Evolutionary conservation across 1,284 basidiomycete species (phyloP).

Genomic region (Apiotrichum veenhuisii): DNA sequence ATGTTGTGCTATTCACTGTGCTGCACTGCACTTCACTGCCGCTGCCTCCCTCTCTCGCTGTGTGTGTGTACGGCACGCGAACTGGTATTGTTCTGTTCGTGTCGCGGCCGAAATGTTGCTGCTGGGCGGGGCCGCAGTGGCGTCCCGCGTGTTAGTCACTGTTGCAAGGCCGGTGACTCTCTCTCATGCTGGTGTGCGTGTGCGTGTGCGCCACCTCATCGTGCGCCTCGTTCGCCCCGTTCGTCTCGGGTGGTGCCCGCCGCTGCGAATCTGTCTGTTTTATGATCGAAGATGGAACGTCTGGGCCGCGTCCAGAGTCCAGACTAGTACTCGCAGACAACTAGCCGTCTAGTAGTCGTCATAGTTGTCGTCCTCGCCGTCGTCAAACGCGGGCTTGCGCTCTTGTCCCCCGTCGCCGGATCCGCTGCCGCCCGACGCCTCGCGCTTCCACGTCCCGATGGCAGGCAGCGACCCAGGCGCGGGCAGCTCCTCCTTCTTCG

Average conservation of each 20-base stretch:
- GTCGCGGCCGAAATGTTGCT: neutral
- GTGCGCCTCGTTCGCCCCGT: no score
- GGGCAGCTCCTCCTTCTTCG: constrained; percentile 21
- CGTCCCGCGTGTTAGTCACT: neutral
- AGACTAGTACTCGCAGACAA: no score
- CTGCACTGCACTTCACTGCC: neutral
- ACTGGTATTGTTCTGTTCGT: neutral
- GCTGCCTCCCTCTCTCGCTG: neutral
- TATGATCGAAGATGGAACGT: no score
- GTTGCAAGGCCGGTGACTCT: no score
- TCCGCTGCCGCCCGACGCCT: constrained; percentile 52
- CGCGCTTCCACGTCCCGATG: constrained; percentile 54
- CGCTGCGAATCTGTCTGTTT: no score
- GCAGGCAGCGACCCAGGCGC: constrained; percentile 23
- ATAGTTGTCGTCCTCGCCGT: constrained; percentile 45
- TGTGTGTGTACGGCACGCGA: neutral
- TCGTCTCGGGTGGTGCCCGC: no score
- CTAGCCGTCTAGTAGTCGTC: constrained; percentile 32
- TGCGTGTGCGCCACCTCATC: no score
- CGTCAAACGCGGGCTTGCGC: constrained; percentile 43
- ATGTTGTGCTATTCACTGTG: constrained; percentile 3
- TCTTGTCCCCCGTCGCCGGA: constrained; percentile 43
- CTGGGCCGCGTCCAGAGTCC: no score
- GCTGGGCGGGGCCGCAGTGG: neutral
- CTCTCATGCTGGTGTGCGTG: no score